These are phyloP conservation scores for Rhodosporidiobolus odoratus DNA, from an alignment of 768 basidiomycete genomes.

Conservation along the genomic window DNA sequence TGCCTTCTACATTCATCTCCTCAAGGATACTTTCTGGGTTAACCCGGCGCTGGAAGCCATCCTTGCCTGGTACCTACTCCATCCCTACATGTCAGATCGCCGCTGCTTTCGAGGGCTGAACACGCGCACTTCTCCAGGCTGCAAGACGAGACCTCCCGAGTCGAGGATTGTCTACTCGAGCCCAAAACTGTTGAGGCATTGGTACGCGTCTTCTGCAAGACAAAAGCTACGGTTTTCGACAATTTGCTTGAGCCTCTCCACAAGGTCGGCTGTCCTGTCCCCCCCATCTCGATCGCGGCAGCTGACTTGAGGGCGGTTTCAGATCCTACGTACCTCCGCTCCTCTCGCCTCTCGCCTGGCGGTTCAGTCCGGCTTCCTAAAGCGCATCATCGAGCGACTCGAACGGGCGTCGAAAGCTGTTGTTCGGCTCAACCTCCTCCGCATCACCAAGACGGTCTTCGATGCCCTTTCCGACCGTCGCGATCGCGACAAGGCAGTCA, in stretches of 20 bases:
- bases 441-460: slow-evolving; percentile 75
- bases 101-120: too few species aligned
- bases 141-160: slow-evolving; percentile 87
- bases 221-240: slow-evolving; percentile 67
- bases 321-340: slow-evolving; percentile 68
- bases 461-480: slow-evolving; percentile 50
- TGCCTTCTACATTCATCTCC: slow-evolving; percentile 65
- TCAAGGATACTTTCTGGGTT: slow-evolving; percentile 85
- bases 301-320: background rate
- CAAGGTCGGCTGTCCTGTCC: slow-evolving; percentile 52
- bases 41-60: slow-evolving; percentile 86
- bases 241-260: slow-evolving; percentile 85
- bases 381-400: slow-evolving; percentile 76
- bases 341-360: slow-evolving; percentile 69
- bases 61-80: slow-evolving; percentile 79
- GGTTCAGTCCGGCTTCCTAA: slow-evolving; percentile 73
- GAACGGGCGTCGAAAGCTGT: slow-evolving; percentile 65
- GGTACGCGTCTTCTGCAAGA: slow-evolving; percentile 70
- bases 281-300: too few species aligned
- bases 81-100: slow-evolving; percentile 36
- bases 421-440: slow-evolving; percentile 80
- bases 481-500: slow-evolving; percentile 28
- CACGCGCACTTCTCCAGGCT: slow-evolving; percentile 62
- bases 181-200: slow-evolving; percentile 61
- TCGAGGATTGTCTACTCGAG: slow-evolving; percentile 81